Conservation (phyloP, 768 basidiomycete species). For the Leccinum longicurvipes region DNA sequence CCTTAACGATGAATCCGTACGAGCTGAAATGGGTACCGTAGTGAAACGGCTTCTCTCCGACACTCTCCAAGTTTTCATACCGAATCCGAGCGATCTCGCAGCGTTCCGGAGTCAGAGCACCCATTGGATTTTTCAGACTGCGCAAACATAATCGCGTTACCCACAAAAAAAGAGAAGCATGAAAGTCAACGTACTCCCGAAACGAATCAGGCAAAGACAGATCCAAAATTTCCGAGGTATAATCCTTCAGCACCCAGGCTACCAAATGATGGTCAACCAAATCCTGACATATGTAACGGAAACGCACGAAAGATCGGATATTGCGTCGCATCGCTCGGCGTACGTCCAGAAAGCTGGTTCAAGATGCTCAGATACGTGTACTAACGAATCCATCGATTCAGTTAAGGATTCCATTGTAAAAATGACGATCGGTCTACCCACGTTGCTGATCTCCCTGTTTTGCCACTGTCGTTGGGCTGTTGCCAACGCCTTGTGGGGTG, state of each 20-base stretch:
- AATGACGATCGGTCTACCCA: constrained; percentile 33
- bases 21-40: constrained; percentile 96
- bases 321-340: constrained; percentile 92
- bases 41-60: constrained; percentile 86
- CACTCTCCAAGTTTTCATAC: constrained; percentile 71
- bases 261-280: background rate
- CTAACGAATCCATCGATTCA: constrained; percentile 35
- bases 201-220: constrained; percentile 58
- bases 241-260: constrained; percentile 92
- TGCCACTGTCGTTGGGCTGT: constrained; percentile 85
- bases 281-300: background rate
- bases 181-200: constrained; percentile 57
- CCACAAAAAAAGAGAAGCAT: background rate
- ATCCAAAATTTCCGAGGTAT: constrained; percentile 67
- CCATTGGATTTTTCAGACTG: constrained; percentile 90
- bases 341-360: constrained; percentile 90
- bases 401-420: background rate
- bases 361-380: constrained; percentile 87
- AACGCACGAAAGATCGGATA: constrained; percentile 85
- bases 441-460: constrained; percentile 87
- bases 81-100: constrained; percentile 72
- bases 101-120: constrained; percentile 73
- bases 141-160: background rate
- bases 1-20: constrained; percentile 1
- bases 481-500: constrained; percentile 45